Conservation (phyloP, 306 rosid genomes). For the Prunus armeniaca region DNA sequence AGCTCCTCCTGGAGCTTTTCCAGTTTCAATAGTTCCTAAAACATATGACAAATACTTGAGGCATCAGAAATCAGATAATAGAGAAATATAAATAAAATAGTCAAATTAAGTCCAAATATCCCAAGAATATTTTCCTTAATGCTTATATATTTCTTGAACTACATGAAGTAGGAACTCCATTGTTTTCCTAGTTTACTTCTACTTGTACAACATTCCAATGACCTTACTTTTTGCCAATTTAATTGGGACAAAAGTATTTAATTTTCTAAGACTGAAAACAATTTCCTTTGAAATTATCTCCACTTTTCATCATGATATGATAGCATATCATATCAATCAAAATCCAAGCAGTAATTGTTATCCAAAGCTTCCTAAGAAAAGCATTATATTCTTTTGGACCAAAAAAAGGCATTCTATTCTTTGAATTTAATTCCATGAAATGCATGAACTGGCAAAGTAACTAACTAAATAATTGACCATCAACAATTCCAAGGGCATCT, state of each 20-base stretch:
- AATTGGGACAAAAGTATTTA: background rate
- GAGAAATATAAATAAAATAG: conserved; percentile 8
- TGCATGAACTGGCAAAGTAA: background rate
- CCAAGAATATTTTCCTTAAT: background rate
- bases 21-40: conserved; percentile 78
- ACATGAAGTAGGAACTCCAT: background rate
- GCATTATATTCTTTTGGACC: background rate
- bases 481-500: background rate
- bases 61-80: conserved; percentile 25
- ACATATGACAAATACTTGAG: conserved; percentile 23
- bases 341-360: background rate
- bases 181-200: conserved; percentile 1
- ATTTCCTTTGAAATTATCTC: background rate
- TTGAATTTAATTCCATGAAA: background rate
- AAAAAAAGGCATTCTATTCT: background rate
- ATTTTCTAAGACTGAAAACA: background rate
- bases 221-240: background rate
- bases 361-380: background rate
- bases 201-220: background rate
- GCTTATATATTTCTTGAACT: background rate
- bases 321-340: background rate
- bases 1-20: conserved; percentile 83
- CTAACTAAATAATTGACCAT: background rate
- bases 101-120: background rate
- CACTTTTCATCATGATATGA: background rate